phyloP scores from a whole-genome alignment of 768 basidiomycete genomes.

The Albatrellus ellisii region DNA sequence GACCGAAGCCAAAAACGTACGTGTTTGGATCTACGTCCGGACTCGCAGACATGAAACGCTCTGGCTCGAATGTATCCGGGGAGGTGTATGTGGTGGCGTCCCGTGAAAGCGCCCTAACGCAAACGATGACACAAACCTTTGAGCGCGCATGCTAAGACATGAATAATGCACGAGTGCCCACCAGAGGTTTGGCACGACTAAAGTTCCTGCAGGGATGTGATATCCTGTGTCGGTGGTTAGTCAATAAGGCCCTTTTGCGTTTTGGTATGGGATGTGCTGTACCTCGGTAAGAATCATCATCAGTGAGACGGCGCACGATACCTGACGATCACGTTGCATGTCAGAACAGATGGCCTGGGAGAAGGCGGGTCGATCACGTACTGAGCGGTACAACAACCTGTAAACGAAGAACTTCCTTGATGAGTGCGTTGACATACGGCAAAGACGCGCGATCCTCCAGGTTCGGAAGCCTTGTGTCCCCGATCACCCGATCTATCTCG shows the following conservation, averaged over 20 bases:
- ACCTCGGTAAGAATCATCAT: too few relatives aligned
- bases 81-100: background rate
- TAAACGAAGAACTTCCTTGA: conserved; percentile 2
- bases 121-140: background rate
- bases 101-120: background rate
- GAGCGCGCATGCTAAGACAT: background rate
- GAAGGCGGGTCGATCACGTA: background rate
- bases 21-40: background rate
- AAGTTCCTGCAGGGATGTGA: background rate
- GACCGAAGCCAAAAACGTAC: conserved; percentile 2
- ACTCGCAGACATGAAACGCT: background rate
- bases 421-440: conserved; percentile 1
- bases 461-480: conserved; percentile 8
- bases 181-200: background rate
- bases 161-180: too few relatives aligned
- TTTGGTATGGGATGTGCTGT: too few relatives aligned
- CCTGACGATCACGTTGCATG: too few relatives aligned
- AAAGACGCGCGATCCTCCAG: conserved; percentile 9
- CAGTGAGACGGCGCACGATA: too few relatives aligned
- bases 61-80: background rate
- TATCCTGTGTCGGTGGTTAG: background rate
- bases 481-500: conserved; percentile 17
- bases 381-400: background rate
- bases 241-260: background rate
- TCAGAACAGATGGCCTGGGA: background rate